Evolutionary conservation across 257 asterid species (phyloP), one percentile per base, ranked within the genome.

Genomic region (Orobanche coerulescens): DNA sequence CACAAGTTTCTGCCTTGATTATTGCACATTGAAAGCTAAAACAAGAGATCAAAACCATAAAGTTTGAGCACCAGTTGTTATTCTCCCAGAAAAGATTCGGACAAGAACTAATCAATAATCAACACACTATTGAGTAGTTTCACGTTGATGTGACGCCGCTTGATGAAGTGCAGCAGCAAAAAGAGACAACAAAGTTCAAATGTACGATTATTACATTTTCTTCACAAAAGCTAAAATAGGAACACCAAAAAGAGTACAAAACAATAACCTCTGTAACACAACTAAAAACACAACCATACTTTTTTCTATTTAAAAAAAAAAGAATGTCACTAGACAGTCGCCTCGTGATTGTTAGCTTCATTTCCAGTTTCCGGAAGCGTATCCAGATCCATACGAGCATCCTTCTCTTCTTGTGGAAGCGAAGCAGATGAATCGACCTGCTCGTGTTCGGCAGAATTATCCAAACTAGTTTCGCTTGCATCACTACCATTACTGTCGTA

Each of bases 311-410:
- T n/a, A n/a, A 72, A 62, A 66, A 31, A 37, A 43, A 12, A 19
- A 6, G 13, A 28, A 40, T 49, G 16, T 79, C 73, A 83, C 85
- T 81, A 55, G 15, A 90, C 84, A 63, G 78, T 73, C 2, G 94
- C 84, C 8, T 84, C 82, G 4, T 73, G 72, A 65, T 28, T 66
- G 71, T 70, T 76, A 24, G 68, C 75, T 58, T 58, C 82, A 5
- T 33, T 68, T 50, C 81, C 95, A 4, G 81, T 66, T 31, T 76
- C 86, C 1, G 91, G 94, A 78, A 90, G 81, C 10, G 94, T 87
- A 52, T 65, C 81, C 54, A 85, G 59, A 69, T 83, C 87, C 0
- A 77, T 81, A 25, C 81, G 95, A 46, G 87, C 78, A 1, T 84
- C 94, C 58, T 71, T 81, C 81, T 79, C 90, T 62, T 81, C 90